Base-by-base conservation (phyloP, 2,329 filamentous ascomycete species). In the Hypoxylon sp. region DNA sequence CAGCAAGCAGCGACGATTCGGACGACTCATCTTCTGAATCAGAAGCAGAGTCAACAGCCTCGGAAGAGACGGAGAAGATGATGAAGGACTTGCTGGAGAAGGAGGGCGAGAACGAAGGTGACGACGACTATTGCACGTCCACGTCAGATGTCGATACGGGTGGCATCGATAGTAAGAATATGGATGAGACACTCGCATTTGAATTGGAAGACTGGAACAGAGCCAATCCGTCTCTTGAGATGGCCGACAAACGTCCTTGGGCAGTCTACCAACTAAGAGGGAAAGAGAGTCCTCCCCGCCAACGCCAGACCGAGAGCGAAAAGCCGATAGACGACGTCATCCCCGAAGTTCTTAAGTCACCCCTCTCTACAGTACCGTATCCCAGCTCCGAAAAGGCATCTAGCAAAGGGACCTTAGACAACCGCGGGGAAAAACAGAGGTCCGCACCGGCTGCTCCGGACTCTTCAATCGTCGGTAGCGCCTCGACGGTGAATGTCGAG, bases 81-180 rank as follows among this genome's bases (percentile, higher is more conserved):
- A 26, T 69, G 8, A 43, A 47, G 15, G 51, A 58, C 13, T 43
- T 61, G 37, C 42, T 8, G 13, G 62, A 69, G 7, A 67, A 43
- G 7, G 69, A 51, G 2, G 68, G 66, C 4, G 67, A 71, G 21
- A 67, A 64, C 17, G n/a, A 60, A 4, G 66, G 58, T 6, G 70
- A 72, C 52, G 64, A 66, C 3, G 69, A 71, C 47, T 72, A 70
- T 45, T 11, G 15, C 6, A 43, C 13, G 20, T 61, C 57, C n/a
- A 48, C 38, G 4, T 66, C 64, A 1, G 64, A 63, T 4, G n/a
- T 40, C 8, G 58, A 61, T 7, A 60, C 45, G 17, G 53, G 46
- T 13, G 21, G 21, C 13, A 42, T 15, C 38, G 38, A 42, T 42
- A 7, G 9, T 26, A 24, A 42, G 11, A 63, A 63, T 2, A 20